Percentiles rank a stretch among this genome's conserved stretches.
These are phyloP conservation scores for Calonectria multiphialidica DNA, from an alignment of 2,329 filamentous ascomycete genomes.

Conservation along the genomic window DNA sequence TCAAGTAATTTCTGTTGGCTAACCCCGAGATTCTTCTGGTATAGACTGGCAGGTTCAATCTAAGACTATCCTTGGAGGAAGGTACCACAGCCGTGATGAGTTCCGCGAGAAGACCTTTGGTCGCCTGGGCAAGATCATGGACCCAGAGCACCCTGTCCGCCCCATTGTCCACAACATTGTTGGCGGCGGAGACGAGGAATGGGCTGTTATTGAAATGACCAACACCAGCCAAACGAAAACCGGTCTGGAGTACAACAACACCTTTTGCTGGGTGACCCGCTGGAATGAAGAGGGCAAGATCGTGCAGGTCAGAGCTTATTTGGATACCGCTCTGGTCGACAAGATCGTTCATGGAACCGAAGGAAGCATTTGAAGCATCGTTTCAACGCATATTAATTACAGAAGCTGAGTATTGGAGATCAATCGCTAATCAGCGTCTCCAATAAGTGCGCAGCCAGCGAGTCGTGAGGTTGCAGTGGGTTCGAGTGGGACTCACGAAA, in stretches of 20 bases:
- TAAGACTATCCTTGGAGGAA: conserved; percentile 1
- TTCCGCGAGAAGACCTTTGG: conserved; percentile 11
- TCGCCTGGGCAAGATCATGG: conserved; percentile 6
- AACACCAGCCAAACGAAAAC: conserved; percentile 4
- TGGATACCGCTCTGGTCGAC: conserved; percentile 1
- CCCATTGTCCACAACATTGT: conserved; percentile 1
- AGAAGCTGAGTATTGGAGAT: neutral
- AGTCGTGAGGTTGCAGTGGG: neutral
- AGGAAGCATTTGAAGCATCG: neutral
- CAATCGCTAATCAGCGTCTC: neutral
- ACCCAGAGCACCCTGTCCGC: neutral
- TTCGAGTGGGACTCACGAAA: neutral
- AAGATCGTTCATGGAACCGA: conserved; percentile 5
- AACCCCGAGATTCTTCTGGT: neutral
- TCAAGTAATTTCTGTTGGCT: neutral
- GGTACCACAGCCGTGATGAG: neutral
- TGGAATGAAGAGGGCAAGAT: conserved; percentile 7
- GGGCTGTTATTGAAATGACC: conserved; percentile 4
- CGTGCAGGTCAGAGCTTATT: conserved; percentile 1
- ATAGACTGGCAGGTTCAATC: neutral
- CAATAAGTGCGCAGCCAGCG: neutral
- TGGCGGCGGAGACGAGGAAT: neutral
- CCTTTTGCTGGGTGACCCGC: conserved; percentile 5
- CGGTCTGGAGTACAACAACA: conserved; percentile 6
- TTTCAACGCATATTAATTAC: neutral